Evolutionary conservation across 176 grass and related monocot species (phyloP).

Genomic region (Leersia perrieri): DNA sequence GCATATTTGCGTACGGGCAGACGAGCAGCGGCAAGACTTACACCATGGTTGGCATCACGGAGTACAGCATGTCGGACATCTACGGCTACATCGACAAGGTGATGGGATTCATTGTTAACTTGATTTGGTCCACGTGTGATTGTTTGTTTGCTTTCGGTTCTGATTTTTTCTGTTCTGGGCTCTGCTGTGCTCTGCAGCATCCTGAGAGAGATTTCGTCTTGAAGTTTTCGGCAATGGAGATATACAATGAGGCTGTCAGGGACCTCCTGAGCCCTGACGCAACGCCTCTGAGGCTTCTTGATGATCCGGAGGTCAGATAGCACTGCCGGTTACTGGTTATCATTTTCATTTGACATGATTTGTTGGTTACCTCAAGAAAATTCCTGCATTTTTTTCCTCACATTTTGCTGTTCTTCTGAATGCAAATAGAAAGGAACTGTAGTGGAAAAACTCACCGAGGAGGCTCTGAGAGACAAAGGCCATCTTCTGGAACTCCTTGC

Average conservation of each 20-base stretch:
- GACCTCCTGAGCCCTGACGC: slow-evolving; percentile 69
- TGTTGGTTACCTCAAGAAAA: not conserved
- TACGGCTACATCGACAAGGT: slow-evolving; percentile 77
- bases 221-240: slow-evolving; percentile 91
- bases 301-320: slow-evolving; percentile 76
- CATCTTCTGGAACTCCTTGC: slow-evolving; percentile 87
- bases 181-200: slow-evolving; percentile 45
- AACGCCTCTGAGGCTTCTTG: slow-evolving; percentile 69
- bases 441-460: slow-evolving; percentile 83
- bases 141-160: not conserved
- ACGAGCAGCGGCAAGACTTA: slow-evolving; percentile 98
- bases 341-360: not conserved
- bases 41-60: slow-evolving; percentile 90
- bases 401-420: slow-evolving; percentile 6
- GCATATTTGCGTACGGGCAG: slow-evolving; percentile 93
- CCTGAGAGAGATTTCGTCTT: slow-evolving; percentile 71
- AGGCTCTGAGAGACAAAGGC: slow-evolving; percentile 64
- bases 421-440: slow-evolving; percentile 79
- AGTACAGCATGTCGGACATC: slow-evolving; percentile 69
- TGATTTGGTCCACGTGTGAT: not conserved
- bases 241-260: slow-evolving; percentile 92
- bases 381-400: not conserved
- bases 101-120: not conserved
- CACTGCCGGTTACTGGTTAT: not conserved
- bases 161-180: not conserved